These are phyloP conservation scores for Leishmania martiniquensis DNA, from an alignment of 208 protist genomes.

Conservation along the genomic window DNA sequence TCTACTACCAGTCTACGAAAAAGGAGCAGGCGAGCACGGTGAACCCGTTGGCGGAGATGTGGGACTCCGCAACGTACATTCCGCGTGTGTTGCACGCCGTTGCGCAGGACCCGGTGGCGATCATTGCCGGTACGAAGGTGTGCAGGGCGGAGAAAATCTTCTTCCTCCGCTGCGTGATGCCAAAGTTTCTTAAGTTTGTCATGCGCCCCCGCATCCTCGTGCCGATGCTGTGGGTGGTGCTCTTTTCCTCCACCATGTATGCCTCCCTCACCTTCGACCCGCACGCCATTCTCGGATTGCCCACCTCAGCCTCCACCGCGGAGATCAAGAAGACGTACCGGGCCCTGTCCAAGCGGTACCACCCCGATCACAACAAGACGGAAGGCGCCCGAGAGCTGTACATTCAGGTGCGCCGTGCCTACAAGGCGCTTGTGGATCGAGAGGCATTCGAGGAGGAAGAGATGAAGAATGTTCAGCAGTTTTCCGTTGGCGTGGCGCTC, in stretches of 20 bases:
- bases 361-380: slow-evolving; percentile 93
- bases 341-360: slow-evolving; percentile 76
- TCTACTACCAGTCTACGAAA: slow-evolving; percentile 67
- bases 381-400: slow-evolving; percentile 89
- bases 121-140: slow-evolving; percentile 69
- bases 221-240: slow-evolving; percentile 75
- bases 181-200: slow-evolving; percentile 88
- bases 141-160: slow-evolving; percentile 77
- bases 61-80: slow-evolving; percentile 68
- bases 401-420: slow-evolving; percentile 87
- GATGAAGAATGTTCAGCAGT: slow-evolving; percentile 64
- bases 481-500: slow-evolving; percentile 88
- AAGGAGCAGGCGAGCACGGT: slow-evolving; percentile 45
- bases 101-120: slow-evolving; percentile 45
- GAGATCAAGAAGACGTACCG: slow-evolving; percentile 92
- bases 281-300: slow-evolving; percentile 78
- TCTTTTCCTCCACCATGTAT: slow-evolving; percentile 92
- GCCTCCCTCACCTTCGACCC: slow-evolving; percentile 87
- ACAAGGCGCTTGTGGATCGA: slow-evolving; percentile 93
- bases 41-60: slow-evolving; percentile 68
- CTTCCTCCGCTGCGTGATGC: slow-evolving; percentile 81
- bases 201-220: slow-evolving; percentile 84
- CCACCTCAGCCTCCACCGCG: slow-evolving; percentile 49
- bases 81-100: slow-evolving; percentile 51
- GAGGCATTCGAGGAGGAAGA: slow-evolving; percentile 92